Percentiles rank a stretch among this genome's conserved stretches.
These are phyloP conservation scores for Oxyria digyna DNA, from an alignment of 148 eudicot genomes.

Conservation along the genomic window DNA sequence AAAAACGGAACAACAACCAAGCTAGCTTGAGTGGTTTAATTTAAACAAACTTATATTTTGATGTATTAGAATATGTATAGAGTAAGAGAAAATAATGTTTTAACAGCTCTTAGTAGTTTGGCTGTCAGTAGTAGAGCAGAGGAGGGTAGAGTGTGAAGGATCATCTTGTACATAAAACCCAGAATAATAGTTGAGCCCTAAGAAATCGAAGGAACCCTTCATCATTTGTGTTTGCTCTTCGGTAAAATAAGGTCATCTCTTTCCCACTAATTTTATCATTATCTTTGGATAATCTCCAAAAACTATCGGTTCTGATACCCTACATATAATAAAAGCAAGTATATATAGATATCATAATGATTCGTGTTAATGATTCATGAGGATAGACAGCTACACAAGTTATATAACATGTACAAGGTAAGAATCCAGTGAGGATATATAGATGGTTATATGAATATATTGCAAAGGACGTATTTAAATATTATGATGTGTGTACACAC, in stretches of 20 bases:
- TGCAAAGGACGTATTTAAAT: too few relatives aligned
- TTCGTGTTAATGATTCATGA: too few relatives aligned
- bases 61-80: background rate
- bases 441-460: too few relatives aligned
- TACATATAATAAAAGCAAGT: too few relatives aligned
- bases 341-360: too few relatives aligned
- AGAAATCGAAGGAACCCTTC: constrained; percentile 14
- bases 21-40: background rate
- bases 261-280: constrained; percentile 13
- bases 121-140: constrained; percentile 18
- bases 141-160: background rate
- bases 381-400: too few relatives aligned
- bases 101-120: constrained; percentile 6
- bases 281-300: constrained; percentile 15
- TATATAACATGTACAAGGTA: too few relatives aligned
- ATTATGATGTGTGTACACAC: too few relatives aligned
- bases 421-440: too few relatives aligned
- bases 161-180: constrained; percentile 12
- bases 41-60: background rate
- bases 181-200: constrained; percentile 19
- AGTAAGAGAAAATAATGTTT: background rate
- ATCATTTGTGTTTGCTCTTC: constrained; percentile 1
- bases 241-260: constrained; percentile 18
- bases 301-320: constrained; percentile 17
- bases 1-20: background rate